phyloP scores from a whole-genome alignment of 768 basidiomycete species.

The Leccinum boreale region DNA sequence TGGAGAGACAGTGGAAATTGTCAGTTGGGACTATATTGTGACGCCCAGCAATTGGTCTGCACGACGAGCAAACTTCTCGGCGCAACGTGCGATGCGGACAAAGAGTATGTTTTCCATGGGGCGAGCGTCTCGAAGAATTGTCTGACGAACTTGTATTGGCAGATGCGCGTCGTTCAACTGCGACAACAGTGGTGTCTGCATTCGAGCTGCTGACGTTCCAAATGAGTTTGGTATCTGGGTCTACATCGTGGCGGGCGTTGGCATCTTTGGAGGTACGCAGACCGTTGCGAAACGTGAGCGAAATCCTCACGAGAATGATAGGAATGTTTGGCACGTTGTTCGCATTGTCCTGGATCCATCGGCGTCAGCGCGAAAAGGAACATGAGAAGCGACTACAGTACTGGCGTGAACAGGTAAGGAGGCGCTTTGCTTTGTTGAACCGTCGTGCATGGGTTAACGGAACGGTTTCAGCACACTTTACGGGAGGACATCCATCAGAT shows the following conservation, averaged over 20 bases:
- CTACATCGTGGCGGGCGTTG: slow-evolving; percentile 66
- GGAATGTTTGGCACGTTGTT: slow-evolving; percentile 74
- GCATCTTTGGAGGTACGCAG: slow-evolving; percentile 67
- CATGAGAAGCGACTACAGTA: slow-evolving; percentile 81
- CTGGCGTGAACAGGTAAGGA: slow-evolving; percentile 80
- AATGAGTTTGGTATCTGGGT: slow-evolving; percentile 65
- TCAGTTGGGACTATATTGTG: slow-evolving; percentile 70
- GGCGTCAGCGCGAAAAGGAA: slow-evolving; percentile 68
- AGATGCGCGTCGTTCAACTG: slow-evolving; percentile 83
- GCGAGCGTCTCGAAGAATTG: slow-evolving; percentile 28
- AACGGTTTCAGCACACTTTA: slow-evolving; percentile 57
- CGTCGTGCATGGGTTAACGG: not conserved
- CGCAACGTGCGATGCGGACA: slow-evolving; percentile 57
- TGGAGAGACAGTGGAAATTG: slow-evolving; percentile 61
- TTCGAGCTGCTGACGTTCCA: slow-evolving; percentile 53
- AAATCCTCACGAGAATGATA: slow-evolving; percentile 26
- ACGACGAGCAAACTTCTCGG: slow-evolving; percentile 55
- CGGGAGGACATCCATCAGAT: slow-evolving; percentile 78
- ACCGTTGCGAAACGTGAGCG: not conserved
- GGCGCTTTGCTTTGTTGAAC: not conserved
- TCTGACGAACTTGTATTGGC: slow-evolving; percentile 1
- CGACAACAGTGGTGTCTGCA: slow-evolving; percentile 57
- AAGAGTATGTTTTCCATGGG: slow-evolving; percentile 39
- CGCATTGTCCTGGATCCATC: slow-evolving; percentile 66
- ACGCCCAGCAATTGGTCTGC: slow-evolving; percentile 56